phyloP scores from a whole-genome alignment of 768 basidiomycete genomes.

The Phlebiopsis flavidoalba region DNA sequence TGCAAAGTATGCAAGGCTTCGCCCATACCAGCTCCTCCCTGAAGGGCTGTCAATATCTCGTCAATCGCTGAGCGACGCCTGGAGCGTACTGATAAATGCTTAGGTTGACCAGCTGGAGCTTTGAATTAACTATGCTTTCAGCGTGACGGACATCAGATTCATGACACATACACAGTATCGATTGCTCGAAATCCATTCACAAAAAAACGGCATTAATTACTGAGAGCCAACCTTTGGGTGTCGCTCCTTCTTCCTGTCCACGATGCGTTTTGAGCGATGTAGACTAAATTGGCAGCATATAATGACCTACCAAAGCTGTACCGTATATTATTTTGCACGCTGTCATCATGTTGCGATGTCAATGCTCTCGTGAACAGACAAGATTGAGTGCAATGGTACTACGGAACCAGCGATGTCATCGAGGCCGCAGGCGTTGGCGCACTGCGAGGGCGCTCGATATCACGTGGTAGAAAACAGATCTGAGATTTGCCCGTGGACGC shows the following conservation, averaged over 20 bases:
- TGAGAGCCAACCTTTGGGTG: slow-evolving; percentile 58
- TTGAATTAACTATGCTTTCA: not conserved
- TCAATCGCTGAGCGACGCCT: not conserved
- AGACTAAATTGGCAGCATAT: not conserved
- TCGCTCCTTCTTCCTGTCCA: slow-evolving; percentile 68
- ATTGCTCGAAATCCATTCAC: slow-evolving; percentile 75
- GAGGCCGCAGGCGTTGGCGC: not conserved
- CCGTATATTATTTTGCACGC: slow-evolving; percentile 12
- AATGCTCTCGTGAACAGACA: not conserved
- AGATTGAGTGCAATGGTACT: not conserved
- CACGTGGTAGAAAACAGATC: not conserved
- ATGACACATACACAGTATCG: slow-evolving; percentile 62
- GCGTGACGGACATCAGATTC: too few relatives aligned
- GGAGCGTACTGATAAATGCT: slow-evolving; percentile 63
- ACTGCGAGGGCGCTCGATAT: not conserved
- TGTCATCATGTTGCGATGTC: slow-evolving; percentile 1
- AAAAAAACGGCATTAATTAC: slow-evolving; percentile 70
- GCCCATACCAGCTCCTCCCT: slow-evolving; percentile 82
- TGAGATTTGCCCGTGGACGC: not conserved
- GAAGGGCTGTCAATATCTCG: slow-evolving; percentile 5
- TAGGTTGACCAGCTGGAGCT: slow-evolving; percentile 56
- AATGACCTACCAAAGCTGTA: slow-evolving; percentile 9
- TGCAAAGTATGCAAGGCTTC: slow-evolving; percentile 57
- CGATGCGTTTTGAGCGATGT: not conserved
- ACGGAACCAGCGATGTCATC: not conserved